A percentile compares a stretch with the other conserved stretches of the same genome.
Conservation (phyloP, 2,329 filamentous ascomycete species). For the Lomentospora prolificans region DNA sequence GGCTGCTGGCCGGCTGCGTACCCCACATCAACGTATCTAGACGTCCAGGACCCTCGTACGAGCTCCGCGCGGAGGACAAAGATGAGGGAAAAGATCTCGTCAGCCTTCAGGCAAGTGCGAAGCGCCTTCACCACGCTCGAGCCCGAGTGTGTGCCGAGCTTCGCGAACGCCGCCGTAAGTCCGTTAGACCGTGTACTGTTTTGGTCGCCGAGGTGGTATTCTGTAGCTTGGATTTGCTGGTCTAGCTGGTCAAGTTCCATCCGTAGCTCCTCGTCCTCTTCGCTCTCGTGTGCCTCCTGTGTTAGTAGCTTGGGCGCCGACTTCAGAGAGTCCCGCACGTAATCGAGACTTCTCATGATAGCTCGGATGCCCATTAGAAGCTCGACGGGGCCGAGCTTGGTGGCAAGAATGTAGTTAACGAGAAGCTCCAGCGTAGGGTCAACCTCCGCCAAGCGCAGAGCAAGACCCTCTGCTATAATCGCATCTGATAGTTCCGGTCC, state of each 20-base stretch:
- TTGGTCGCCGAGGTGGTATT: slow-evolving; percentile 57
- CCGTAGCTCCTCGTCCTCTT: slow-evolving; percentile 21
- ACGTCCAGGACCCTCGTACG: slow-evolving; percentile 66
- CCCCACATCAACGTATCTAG: slow-evolving; percentile 54
- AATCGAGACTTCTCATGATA: slow-evolving; percentile 60
- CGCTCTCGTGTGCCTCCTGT: slow-evolving; percentile 20
- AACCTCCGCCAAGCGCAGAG: slow-evolving; percentile 51
- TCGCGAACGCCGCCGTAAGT: slow-evolving; percentile 58
- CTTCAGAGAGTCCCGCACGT: slow-evolving; percentile 35
- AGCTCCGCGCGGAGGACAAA: slow-evolving; percentile 64
- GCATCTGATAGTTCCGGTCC: slow-evolving; percentile 31
- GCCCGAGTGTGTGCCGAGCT: slow-evolving; percentile 57
- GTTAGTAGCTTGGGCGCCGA: slow-evolving; percentile 19
- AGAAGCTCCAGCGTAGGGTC: slow-evolving; percentile 61
- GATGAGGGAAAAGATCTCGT: slow-evolving; percentile 63
- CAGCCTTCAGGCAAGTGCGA: slow-evolving; percentile 51
- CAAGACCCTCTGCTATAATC: slow-evolving; percentile 48
- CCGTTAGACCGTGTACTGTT: slow-evolving; percentile 52
- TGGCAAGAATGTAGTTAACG: slow-evolving; percentile 53
- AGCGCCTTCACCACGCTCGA: slow-evolving; percentile 52
- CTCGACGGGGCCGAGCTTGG: slow-evolving; percentile 55
- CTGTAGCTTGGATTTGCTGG: slow-evolving; percentile 56
- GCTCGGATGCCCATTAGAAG: slow-evolving; percentile 55
- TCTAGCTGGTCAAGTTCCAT: slow-evolving; percentile 52
- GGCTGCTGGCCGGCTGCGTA: slow-evolving; percentile 19